These are phyloP conservation scores for Termitomyces sp. DNA, from an alignment of 1,284 basidiomycete genomes.

Conservation along the genomic window DNA sequence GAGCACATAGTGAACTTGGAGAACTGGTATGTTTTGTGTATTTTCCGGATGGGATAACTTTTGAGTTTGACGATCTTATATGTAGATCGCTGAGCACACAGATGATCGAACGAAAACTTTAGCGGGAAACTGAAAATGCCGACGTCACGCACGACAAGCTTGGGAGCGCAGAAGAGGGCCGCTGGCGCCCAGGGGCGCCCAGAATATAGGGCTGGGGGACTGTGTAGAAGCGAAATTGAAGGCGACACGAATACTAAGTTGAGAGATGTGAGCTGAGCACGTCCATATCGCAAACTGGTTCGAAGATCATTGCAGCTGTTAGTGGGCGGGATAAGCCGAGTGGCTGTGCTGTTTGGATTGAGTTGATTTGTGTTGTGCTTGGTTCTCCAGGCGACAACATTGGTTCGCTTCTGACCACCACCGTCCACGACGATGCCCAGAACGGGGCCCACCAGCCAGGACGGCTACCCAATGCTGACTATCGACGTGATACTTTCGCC, in stretches of 20 bases:
- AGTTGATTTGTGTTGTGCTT: conserved; percentile 1
- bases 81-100: too few relatives aligned
- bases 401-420: conserved; percentile 7
- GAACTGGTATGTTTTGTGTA: not conserved
- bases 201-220: too few relatives aligned
- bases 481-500: conserved; percentile 60
- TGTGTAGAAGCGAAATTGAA: too few relatives aligned
- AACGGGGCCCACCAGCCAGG: conserved; percentile 40
- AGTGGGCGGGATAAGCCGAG: conserved; percentile 7
- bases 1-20: too few relatives aligned
- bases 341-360: conserved; percentile 16
- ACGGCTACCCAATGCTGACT: conserved; percentile 49
- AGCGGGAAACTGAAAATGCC: not conserved
- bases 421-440: conserved; percentile 18
- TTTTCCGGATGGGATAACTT: not conserved
- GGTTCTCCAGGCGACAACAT: conserved; percentile 3
- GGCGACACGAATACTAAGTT: too few relatives aligned
- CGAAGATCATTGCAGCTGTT: not conserved
- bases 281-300: not conserved
- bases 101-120: conserved; percentile 1
- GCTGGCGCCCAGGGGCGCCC: too few relatives aligned
- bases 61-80: too few relatives aligned
- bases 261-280: too few relatives aligned
- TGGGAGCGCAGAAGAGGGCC: not conserved
- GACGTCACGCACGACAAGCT: not conserved